Percentiles rank a stretch among this genome's conserved stretches.
Evolutionary conservation across 2,329 filamentous ascomycete species (phyloP).

Genomic region (Podosphaera leucotricha): DNA sequence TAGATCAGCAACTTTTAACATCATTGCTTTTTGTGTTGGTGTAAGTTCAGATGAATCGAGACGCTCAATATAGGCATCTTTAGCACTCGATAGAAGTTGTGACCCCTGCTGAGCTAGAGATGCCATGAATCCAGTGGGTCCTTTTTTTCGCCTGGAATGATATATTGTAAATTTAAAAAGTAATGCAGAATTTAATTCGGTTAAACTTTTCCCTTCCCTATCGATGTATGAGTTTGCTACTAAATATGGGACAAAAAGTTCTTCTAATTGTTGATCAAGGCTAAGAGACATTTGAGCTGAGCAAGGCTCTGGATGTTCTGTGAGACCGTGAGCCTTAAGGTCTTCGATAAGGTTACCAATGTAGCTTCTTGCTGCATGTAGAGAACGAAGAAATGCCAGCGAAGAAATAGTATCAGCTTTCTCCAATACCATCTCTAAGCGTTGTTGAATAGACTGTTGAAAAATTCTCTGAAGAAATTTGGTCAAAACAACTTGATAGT

Average conservation of each 20-base stretch:
- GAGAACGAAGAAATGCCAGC: constrained; percentile 66
- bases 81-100: constrained; percentile 66
- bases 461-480: constrained; percentile 93
- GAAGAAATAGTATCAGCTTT: constrained; percentile 85
- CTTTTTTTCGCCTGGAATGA: constrained; percentile 70
- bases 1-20: constrained; percentile 70
- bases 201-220: constrained; percentile 42
- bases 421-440: constrained; percentile 82
- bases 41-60: constrained; percentile 78
- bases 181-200: constrained; percentile 70
- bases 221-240: constrained; percentile 49
- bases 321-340: constrained; percentile 78
- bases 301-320: constrained; percentile 80
- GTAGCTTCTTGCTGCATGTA: constrained; percentile 79
- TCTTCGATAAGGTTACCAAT: constrained; percentile 78
- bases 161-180: constrained; percentile 96
- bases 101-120: constrained; percentile 76
- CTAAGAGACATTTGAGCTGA: constrained; percentile 65
- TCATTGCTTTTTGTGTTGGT: constrained; percentile 68
- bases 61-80: constrained; percentile 74
- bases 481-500: constrained; percentile 77
- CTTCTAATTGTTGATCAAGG: constrained; percentile 50
- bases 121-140: constrained; percentile 75
- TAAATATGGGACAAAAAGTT: constrained; percentile 50
- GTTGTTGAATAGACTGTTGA: constrained; percentile 92